A percentile compares a stretch with the other conserved stretches of the same genome.
Conservation (phyloP, 2,329 filamentous ascomycete genomes). For the Epichloe gansuensis region DNA sequence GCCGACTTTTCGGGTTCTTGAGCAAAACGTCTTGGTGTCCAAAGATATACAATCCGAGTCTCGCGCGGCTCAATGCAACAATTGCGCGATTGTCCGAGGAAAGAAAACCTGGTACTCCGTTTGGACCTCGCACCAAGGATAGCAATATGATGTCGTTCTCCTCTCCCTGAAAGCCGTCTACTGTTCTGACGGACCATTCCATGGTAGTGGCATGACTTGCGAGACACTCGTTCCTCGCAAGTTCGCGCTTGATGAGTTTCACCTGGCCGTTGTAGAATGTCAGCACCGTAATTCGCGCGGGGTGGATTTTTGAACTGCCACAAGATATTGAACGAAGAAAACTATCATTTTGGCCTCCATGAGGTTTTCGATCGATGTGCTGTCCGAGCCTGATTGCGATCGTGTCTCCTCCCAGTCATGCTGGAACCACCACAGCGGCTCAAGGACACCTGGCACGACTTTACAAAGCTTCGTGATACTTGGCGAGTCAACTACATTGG, state of each 20-base stretch:
- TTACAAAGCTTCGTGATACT: conserved; percentile 19
- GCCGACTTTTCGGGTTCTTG: conserved; percentile 25
- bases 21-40: conserved; percentile 53
- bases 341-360: conserved; percentile 68
- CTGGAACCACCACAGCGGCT: conserved; percentile 30
- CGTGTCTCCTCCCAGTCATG: conserved; percentile 32
- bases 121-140: conserved; percentile 65
- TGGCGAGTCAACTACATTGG: conserved; percentile 29
- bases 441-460: conserved; percentile 31
- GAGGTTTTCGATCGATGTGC: conserved; percentile 52
- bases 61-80: conserved; percentile 56
- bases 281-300: conserved; percentile 59
- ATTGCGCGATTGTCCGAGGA: conserved; percentile 46
- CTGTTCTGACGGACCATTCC: conserved; percentile 56
- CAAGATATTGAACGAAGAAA: conserved; percentile 58
- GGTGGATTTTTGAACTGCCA: conserved; percentile 38
- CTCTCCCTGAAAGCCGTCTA: conserved; percentile 85
- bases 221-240: conserved; percentile 22
- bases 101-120: conserved; percentile 56
- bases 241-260: conserved; percentile 43
- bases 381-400: conserved; percentile 46
- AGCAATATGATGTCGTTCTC: conserved; percentile 77
- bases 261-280: conserved; percentile 85
- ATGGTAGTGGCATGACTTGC: conserved; percentile 10
- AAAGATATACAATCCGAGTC: conserved; percentile 72